Base-by-base conservation (phyloP, 2,329 filamentous ascomycete species). In the Arthroderma sp. region DNA sequence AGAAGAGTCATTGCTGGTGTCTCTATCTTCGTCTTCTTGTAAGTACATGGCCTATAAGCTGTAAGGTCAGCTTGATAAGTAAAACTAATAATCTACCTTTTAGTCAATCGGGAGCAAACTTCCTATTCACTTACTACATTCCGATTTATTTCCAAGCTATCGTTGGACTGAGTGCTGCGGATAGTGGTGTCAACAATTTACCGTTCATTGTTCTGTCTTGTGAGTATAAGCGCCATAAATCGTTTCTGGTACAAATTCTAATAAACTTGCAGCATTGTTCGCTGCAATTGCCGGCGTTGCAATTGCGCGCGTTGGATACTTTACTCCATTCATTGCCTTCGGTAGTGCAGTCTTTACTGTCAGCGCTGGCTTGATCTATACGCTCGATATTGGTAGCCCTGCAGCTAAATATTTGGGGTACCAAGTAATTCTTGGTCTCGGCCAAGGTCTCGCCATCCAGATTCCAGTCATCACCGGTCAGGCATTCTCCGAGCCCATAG, bases 121-220 rank as follows among this genome's bases (percentile, higher is more conserved):
- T 48, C 38, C 10, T 50, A 38, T 9, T 49, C 37, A 29, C 51
- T 42, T 46, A 55, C 28, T 59, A 57, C 45, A 42, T 60, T 10
- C 56, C 58, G 6, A 56, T 60, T 38, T 61, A 64, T 49, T 69
- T 70, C 55, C 67, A 71, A 53, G 61, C 64, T 36, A 62, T 64
- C 45, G 66, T 67, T 51, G 55, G 60, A 15, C 62, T 61, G 4
- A 57, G 57, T 2, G 62, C 67, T 10, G 58, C 63, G 29, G 51
- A 57, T 10, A 61, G 61, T 15, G 63, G 60, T 9, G 54, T 58
- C 45, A 48, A 57, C 51, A 53, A 55, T 40, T 11, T 62, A 1
- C 66, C 66, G 3, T 58, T 67, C 42, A 59, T 68, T 48, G 57
- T 64, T 47, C 45, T 57, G 6, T 42, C 57, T 5, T 55, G 56